These are phyloP conservation scores for Zygosaccharomyces sapae DNA, from an alignment of 1,139 yeast species.

Conservation along the genomic window DNA sequence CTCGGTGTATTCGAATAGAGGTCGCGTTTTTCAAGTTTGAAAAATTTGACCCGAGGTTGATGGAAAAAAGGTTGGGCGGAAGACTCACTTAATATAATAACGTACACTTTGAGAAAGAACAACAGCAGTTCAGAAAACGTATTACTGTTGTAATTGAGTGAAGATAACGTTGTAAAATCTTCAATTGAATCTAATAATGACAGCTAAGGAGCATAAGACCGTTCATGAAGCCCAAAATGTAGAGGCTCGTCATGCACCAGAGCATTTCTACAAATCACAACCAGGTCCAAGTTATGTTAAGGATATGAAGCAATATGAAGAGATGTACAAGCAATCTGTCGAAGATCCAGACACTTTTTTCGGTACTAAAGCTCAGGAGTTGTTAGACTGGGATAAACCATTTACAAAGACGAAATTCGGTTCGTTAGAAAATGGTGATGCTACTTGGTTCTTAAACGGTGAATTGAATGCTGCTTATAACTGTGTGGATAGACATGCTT, in stretches of 20 bases:
- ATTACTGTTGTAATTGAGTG: neutral
- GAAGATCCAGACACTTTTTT: slow-evolving; percentile 63
- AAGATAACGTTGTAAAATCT: too few relatives aligned
- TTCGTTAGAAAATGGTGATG: slow-evolving; percentile 54
- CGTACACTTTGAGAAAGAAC: neutral
- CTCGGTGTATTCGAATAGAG: neutral
- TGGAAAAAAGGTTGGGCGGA: slow-evolving; percentile 5
- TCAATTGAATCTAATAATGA: slow-evolving; percentile 11
- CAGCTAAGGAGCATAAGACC: slow-evolving; percentile 38
- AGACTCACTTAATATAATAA: neutral
- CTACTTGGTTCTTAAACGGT: slow-evolving; percentile 74
- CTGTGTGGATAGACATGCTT: slow-evolving; percentile 77
- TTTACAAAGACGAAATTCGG: slow-evolving; percentile 50
- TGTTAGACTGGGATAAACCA: slow-evolving; percentile 60
- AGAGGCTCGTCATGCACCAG: slow-evolving; percentile 61
- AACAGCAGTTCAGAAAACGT: neutral
- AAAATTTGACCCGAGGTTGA: neutral
- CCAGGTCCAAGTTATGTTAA: slow-evolving; percentile 52
- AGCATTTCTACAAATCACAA: slow-evolving; percentile 69
- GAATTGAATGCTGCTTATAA: slow-evolving; percentile 74
- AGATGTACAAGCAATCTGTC: slow-evolving; percentile 62
- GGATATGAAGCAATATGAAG: slow-evolving; percentile 58
- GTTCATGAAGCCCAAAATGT: slow-evolving; percentile 83
- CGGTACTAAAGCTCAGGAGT: slow-evolving; percentile 54
- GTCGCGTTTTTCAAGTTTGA: neutral